Conservation (phyloP, 345 rosid genomes). For the Microthlaspi erraticum region DNA sequence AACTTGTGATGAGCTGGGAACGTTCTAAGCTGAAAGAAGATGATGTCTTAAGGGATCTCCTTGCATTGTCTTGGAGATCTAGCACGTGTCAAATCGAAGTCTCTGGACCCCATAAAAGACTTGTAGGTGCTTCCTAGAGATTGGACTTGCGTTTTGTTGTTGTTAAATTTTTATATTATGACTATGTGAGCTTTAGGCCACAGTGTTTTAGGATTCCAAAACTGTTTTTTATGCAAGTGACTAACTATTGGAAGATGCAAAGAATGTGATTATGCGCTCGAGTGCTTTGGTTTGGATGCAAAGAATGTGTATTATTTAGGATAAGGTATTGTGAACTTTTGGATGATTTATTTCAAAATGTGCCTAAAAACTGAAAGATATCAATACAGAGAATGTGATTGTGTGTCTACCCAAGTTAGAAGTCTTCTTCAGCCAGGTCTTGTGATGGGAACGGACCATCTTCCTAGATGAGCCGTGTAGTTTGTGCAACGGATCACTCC, state of each 20-base stretch:
- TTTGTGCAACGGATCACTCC: constrained; percentile 81
- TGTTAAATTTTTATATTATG: no score
- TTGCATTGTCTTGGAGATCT: constrained; percentile 3
- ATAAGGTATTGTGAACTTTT: not conserved
- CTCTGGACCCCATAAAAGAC: not conserved
- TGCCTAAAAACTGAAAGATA: constrained; percentile 1
- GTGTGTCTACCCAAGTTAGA: constrained; percentile 24
- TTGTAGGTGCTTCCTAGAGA: no score
- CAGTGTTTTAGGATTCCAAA: no score
- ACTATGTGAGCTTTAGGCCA: no score
- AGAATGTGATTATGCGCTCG: no score
- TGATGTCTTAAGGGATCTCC: not conserved
- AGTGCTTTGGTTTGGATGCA: no score
- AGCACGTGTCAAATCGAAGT: not conserved
- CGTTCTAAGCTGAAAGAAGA: not conserved
- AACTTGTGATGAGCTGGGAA: not conserved
- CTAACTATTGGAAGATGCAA: no score
- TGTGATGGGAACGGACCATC: constrained; percentile 93
- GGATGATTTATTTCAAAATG: not conserved
- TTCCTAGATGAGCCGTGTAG: constrained; percentile 90
- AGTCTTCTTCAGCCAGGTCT: constrained; percentile 63
- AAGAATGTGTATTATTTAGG: no score
- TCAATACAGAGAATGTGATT: constrained; percentile 14
- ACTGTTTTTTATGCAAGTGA: no score
- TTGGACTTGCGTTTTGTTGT: no score